Percentiles rank a stretch among this genome's conserved stretches.
Evolutionary conservation across 2,329 filamentous ascomycete genomes (phyloP).

Genomic region (Beauveria sp.): DNA sequence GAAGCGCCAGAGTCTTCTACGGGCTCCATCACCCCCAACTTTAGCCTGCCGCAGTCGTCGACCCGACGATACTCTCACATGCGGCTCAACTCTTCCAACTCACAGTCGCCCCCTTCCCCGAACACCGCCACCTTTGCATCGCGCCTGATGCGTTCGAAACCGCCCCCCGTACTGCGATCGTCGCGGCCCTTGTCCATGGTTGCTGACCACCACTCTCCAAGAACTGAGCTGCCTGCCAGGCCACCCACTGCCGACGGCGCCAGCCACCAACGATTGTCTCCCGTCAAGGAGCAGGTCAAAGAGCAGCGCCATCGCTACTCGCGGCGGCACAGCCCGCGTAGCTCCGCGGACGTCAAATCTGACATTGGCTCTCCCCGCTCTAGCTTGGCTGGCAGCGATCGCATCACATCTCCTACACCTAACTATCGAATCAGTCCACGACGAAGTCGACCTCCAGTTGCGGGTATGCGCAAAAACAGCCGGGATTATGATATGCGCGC

Average conservation of each 20-base stretch:
- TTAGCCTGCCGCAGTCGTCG: slow-evolving; percentile 43
- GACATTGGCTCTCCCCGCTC: background rate
- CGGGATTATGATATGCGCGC: background rate
- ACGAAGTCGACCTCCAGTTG: background rate
- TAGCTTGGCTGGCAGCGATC: background rate
- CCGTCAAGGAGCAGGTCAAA: slow-evolving; percentile 3
- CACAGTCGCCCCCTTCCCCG: slow-evolving; percentile 12
- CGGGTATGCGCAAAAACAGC: background rate
- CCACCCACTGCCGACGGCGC: slow-evolving; percentile 21
- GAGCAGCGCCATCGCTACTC: background rate
- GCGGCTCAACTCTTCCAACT: slow-evolving; percentile 20
- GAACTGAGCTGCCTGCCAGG: slow-evolving; percentile 19
- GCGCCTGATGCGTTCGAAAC: slow-evolving; percentile 26
- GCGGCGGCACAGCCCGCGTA: background rate
- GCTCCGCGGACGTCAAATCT: background rate
- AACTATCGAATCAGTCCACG: slow-evolving; percentile 1
- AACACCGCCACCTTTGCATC: slow-evolving; percentile 14
- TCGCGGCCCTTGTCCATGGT: slow-evolving; percentile 48
- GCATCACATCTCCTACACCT: background rate
- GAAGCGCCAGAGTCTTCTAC: slow-evolving; percentile 8
- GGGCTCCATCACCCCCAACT: slow-evolving; percentile 37
- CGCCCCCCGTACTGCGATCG: slow-evolving; percentile 40
- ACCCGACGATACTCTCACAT: slow-evolving; percentile 38
- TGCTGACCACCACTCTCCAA: slow-evolving; percentile 44
- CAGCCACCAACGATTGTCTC: slow-evolving; percentile 9